Percentiles rank a stretch among this genome's conserved stretches.
Evolutionary conservation across 2,329 filamentous ascomycete genomes (phyloP).

Genomic region (Thelonectria blattea): DNA sequence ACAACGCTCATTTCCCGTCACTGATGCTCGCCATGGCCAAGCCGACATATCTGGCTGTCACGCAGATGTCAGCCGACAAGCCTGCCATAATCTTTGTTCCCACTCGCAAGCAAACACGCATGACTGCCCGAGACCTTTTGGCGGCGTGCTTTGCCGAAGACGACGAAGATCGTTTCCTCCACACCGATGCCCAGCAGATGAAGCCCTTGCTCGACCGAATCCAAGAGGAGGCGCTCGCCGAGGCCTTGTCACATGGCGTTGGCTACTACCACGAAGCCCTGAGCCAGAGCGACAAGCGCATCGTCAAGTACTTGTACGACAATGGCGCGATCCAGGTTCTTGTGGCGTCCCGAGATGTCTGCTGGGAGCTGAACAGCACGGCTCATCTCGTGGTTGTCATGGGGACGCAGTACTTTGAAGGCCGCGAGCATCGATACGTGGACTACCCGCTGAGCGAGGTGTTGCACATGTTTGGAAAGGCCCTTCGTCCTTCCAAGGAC

Average conservation of each 20-base stretch:
- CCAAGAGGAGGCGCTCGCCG: slow-evolving; percentile 84
- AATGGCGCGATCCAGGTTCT: slow-evolving; percentile 90
- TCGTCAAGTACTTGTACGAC: slow-evolving; percentile 89
- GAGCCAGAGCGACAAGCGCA: slow-evolving; percentile 85
- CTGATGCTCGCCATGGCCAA: slow-evolving; percentile 99
- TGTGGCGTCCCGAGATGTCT: slow-evolving; percentile 79
- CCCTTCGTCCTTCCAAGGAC: slow-evolving; percentile 78
- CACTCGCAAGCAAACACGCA: slow-evolving; percentile 88
- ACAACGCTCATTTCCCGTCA: slow-evolving; percentile 95
- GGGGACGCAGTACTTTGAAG: slow-evolving; percentile 98
- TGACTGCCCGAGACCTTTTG: slow-evolving; percentile 84
- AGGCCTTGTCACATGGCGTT: slow-evolving; percentile 90
- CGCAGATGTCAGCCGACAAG: slow-evolving; percentile 86
- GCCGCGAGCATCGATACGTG: slow-evolving; percentile 93
- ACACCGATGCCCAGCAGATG: slow-evolving; percentile 83
- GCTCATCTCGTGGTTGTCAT: slow-evolving; percentile 95
- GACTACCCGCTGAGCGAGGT: slow-evolving; percentile 95
- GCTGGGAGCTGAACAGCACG: slow-evolving; percentile 89
- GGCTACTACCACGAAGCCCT: slow-evolving; percentile 98
- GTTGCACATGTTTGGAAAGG: slow-evolving; percentile 97
- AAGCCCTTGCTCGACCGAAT: slow-evolving; percentile 81
- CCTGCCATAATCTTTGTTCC: slow-evolving; percentile 92
- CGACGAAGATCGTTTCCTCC: slow-evolving; percentile 91
- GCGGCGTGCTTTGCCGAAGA: slow-evolving; percentile 88
- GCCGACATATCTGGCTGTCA: slow-evolving; percentile 86